Conservation (phyloP, 106 monocot genomes). For the Dendrobium huoshanense region DNA sequence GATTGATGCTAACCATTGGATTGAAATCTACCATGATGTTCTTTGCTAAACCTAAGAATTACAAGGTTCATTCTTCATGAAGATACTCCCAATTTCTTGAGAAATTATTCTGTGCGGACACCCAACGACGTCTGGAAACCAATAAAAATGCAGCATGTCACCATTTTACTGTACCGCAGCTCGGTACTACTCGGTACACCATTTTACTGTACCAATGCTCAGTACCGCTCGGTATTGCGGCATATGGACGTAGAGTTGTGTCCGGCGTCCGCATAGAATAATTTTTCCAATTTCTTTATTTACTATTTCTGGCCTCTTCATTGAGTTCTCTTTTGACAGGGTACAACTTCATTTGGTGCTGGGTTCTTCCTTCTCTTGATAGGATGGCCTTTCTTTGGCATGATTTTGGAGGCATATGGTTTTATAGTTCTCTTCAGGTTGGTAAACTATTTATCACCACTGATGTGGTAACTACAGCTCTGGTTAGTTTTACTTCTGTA, state of each 20-base stretch:
- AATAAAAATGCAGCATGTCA: too few relatives aligned
- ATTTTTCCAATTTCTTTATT: neutral
- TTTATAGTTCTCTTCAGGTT: conserved; percentile 91
- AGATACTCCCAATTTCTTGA: neutral
- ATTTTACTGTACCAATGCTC: too few relatives aligned
- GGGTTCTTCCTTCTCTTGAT: conserved; percentile 77
- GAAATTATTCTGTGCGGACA: too few relatives aligned
- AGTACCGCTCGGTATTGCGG: too few relatives aligned
- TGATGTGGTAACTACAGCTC: neutral
- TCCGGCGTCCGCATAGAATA: too few relatives aligned
- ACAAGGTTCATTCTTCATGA: conserved; percentile 44
- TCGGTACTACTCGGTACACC: too few relatives aligned
- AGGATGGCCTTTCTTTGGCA: conserved; percentile 84
- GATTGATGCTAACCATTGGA: conserved; percentile 85
- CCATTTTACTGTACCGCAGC: too few relatives aligned
- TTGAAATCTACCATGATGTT: conserved; percentile 87
- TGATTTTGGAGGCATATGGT: conserved; percentile 90
- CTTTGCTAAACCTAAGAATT: conserved; percentile 83
- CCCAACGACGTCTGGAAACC: too few relatives aligned
- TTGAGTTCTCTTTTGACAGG: conserved; percentile 27
- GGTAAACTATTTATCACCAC: neutral
- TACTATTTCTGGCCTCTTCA: neutral
- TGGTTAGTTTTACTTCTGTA: neutral
- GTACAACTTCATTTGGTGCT: conserved; percentile 79
- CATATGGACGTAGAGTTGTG: too few relatives aligned